Conservation (phyloP, 2,329 filamentous ascomycete species). For the Fusarium mexicanum region DNA sequence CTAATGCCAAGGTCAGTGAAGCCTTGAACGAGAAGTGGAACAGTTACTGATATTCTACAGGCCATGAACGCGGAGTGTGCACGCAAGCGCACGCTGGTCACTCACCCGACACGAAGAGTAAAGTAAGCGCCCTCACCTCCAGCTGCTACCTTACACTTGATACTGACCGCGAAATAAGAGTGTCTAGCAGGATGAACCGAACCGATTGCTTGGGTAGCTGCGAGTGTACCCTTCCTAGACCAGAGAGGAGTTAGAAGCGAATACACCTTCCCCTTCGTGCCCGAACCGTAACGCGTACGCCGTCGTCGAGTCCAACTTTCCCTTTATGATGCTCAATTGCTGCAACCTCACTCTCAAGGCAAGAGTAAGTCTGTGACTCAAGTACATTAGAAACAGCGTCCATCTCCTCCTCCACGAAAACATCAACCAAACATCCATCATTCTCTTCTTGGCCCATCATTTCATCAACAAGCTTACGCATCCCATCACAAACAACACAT, state of each 20-base stretch:
- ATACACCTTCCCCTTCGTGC: not conserved
- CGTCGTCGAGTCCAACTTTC: not conserved
- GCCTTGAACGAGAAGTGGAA: not conserved
- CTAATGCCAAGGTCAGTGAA: not conserved
- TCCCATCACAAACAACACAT: not conserved
- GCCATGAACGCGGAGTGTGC: not conserved
- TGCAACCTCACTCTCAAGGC: not conserved
- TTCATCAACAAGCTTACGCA: not conserved
- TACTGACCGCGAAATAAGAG: not conserved
- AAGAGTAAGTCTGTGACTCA: not conserved
- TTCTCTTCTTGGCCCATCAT: not conserved
- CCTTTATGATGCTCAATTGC: not conserved
- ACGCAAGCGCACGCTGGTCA: not conserved
- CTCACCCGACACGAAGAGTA: not conserved
- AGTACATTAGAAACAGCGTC: not conserved
- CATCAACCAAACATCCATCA: not conserved
- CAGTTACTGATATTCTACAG: not conserved
- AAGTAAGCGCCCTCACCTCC: too few species aligned
- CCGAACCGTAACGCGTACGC: not conserved
- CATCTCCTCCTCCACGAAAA: not conserved
- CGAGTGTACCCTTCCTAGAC: too few species aligned
- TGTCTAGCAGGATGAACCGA: too few species aligned
- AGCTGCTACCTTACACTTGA: too few species aligned
- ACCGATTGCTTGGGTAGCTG: too few species aligned
- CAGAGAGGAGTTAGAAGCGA: not conserved